phyloP scores from a whole-genome alignment of 345 rosid genomes.

The Aquilaria malaccensis region DNA sequence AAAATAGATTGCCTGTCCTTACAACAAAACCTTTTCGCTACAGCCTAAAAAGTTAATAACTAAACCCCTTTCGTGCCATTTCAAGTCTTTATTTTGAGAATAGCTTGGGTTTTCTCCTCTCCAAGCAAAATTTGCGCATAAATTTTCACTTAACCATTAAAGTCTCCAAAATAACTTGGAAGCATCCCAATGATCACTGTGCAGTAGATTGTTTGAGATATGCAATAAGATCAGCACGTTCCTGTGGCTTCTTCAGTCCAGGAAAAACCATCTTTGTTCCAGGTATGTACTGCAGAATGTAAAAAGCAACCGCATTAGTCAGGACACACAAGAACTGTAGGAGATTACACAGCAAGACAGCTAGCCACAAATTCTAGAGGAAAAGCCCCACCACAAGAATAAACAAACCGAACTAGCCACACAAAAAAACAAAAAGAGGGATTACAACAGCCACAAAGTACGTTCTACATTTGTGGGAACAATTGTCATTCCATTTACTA shows the following conservation, averaged over 20 bases:
- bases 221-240: constrained; percentile 71
- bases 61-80: neutral
- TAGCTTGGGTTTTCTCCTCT: neutral
- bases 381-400: too few relatives aligned
- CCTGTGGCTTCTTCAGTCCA: constrained; percentile 80
- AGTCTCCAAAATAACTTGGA: constrained; percentile 5
- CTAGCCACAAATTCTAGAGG: too few relatives aligned
- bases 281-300: constrained; percentile 52
- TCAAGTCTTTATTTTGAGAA: constrained; percentile 8
- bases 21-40: neutral
- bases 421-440: too few relatives aligned
- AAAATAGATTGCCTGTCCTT: neutral
- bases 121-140: neutral
- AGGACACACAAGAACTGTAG: too few relatives aligned
- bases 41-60: neutral
- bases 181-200: constrained; percentile 7
- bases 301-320: neutral
- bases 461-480: too few relatives aligned
- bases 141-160: neutral
- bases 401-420: too few relatives aligned
- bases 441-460: too few relatives aligned
- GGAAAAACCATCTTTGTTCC: constrained; percentile 89
- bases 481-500: too few relatives aligned
- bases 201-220: constrained; percentile 68
- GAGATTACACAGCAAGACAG: too few relatives aligned